Base-by-base conservation (phyloP, 2,329 filamentous ascomycete genomes). In the Fusarium xyrophilum region DNA sequence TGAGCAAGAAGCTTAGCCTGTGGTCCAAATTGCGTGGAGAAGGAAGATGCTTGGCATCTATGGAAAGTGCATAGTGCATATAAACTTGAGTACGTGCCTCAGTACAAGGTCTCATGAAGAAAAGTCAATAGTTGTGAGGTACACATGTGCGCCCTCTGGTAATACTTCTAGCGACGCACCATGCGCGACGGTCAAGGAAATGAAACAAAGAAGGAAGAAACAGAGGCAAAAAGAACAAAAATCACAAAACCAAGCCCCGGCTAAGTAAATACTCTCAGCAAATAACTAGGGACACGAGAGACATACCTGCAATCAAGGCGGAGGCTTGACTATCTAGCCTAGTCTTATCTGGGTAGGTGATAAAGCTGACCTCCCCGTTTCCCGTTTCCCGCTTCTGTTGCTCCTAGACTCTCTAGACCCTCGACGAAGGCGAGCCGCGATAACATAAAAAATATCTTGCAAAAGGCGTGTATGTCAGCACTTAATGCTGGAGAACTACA, bases 1-100 rank as follows among this genome's bases (percentile, higher is more conserved):
- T 43, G 50, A 5, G 8, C 3, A 32, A 38, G 69, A 68, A 53
- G 66, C 66, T 68, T 68, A 50, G 56, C 47, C 14, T 44, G 32
- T 25, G n/a, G 43, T 54, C 35, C 36, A 46, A 38, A 30, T 48
- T 28, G n/a, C n/a, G n/a, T 32, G 40, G 47, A 15, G 51, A 33
- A 48, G 32, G 17, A 15, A 38, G 36, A 10, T 12, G 23, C 58
- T 67, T 67, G 53, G 58, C 53, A 9, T 15, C 32, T 9, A 15
- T 11, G 1, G 14, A 15, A 33, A 33, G 13, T 33, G 32, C 32
- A 33, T 33, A 33, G 7, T 13, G 4, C 14, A 43, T 25, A 15
- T 19, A 19, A 19, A 25, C 7, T 15, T 8, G 32, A 11, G 8
- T 11, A n/a, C n/a, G 12, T 42, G 5, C 2, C 30, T 48, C 17